Evolutionary conservation across 1,284 basidiomycete genomes (phyloP).

Genomic region (Sutorius eximius): DNA sequence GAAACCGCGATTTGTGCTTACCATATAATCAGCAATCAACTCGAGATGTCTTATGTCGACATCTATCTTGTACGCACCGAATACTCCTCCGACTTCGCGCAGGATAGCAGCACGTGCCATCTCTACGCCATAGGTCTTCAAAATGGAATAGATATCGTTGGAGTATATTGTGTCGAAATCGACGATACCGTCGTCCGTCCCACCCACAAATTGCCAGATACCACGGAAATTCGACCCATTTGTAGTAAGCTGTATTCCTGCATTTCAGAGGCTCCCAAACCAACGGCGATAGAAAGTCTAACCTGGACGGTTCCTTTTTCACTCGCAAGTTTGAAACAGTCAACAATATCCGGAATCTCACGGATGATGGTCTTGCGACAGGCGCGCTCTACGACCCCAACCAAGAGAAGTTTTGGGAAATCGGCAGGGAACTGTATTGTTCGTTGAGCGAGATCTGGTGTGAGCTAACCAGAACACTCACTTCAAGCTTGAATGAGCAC

Average conservation of each 20-base stretch:
- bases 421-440: constrained; percentile 57
- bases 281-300: constrained; percentile 15
- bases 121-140: constrained; percentile 95
- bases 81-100: constrained; percentile 88
- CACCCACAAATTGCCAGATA: constrained; percentile 84
- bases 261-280: constrained; percentile 1
- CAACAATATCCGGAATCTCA: constrained; percentile 83
- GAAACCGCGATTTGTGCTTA: constrained; percentile 38
- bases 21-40: constrained; percentile 99
- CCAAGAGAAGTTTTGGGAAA: constrained; percentile 88
- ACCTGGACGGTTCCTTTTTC: constrained; percentile 59
- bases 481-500: constrained; percentile 82
- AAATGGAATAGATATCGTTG: constrained; percentile 93
- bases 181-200: constrained; percentile 64
- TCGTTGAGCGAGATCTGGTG: neutral
- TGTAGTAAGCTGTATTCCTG: constrained; percentile 60
- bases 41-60: constrained; percentile 95
- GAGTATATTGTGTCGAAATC: constrained; percentile 87
- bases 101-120: constrained; percentile 94
- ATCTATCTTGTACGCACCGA: constrained; percentile 96
- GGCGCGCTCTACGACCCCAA: constrained; percentile 86
- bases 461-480: constrained; percentile 38
- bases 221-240: constrained; percentile 93
- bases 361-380: constrained; percentile 84
- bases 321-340: constrained; percentile 66